phyloP scores from a whole-genome alignment of 768 basidiomycete genomes.

The Tubosaeta sp. region DNA sequence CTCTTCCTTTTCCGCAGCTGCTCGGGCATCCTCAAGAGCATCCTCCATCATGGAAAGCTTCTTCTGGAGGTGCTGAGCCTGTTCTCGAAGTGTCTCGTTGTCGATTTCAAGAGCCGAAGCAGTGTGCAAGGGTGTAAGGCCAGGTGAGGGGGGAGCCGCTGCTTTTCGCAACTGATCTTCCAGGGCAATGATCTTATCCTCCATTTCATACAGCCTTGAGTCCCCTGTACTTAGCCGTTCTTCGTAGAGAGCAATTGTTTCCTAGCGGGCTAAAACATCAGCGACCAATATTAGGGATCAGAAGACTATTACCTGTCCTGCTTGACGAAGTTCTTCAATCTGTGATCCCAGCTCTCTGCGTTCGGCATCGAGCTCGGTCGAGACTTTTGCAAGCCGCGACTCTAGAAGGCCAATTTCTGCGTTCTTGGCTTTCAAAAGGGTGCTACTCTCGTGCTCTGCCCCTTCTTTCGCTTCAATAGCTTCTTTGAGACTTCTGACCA shows the following conservation, averaged over 20 bases:
- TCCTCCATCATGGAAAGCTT: slow-evolving; percentile 78
- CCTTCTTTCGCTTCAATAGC: slow-evolving; percentile 50
- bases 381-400: slow-evolving; percentile 40
- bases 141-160: slow-evolving; percentile 31
- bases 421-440: slow-evolving; percentile 52
- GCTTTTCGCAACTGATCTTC: slow-evolving; percentile 46
- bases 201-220: slow-evolving; percentile 70
- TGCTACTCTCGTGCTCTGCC: slow-evolving; percentile 45
- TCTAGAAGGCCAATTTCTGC: slow-evolving; percentile 57
- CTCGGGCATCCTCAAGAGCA: slow-evolving; percentile 71
- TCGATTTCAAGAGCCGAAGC: slow-evolving; percentile 86
- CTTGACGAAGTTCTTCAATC: slow-evolving; percentile 80
- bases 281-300: neutral
- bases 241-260: slow-evolving; percentile 94
- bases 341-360: slow-evolving; percentile 63
- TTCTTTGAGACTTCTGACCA: slow-evolving; percentile 47
- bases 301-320: slow-evolving; percentile 66
- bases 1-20: slow-evolving; percentile 73
- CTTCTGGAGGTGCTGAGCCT: slow-evolving; percentile 82
- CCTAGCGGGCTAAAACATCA: slow-evolving; percentile 39
- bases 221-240: slow-evolving; percentile 74
- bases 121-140: slow-evolving; percentile 36
- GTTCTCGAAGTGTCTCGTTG: slow-evolving; percentile 87
- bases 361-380: slow-evolving; percentile 51
- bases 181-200: slow-evolving; percentile 55